Evolutionary conservation across 2,329 filamentous ascomycete genomes (phyloP), one percentile per base, ranked within the genome.

Genomic region (Aspergillus tamarii): DNA sequence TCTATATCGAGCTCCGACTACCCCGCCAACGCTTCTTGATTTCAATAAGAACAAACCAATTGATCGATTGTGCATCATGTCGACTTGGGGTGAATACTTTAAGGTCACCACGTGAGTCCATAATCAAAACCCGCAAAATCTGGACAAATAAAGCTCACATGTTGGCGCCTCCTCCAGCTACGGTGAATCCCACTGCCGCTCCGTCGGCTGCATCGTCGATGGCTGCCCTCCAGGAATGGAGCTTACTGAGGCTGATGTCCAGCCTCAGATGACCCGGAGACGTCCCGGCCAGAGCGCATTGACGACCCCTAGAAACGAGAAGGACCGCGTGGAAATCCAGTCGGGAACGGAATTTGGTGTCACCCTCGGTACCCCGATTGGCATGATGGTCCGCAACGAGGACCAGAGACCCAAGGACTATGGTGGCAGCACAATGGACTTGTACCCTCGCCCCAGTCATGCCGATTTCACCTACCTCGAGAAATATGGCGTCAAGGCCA

Each of bases 391-490:
- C 50, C 85, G 89, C 78, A 98, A 98, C 79, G 89, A 98, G 83
- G 94, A 98, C 78, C 93, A 97, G 77, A 85, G 94, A 67, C 94
- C 94, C 43, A 89, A 92, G 76, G 95, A 99, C 83, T 98, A 98
- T 80, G 91, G 91, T 62, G 87, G 88, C 80, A 87, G 88, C 76
- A 97, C 94, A 34, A 97, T 97, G 88, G 92, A 98, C 80, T 82
- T 89, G 66, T 98, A 91, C 85, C 95, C 95, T 5, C 87, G 95
- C 58, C 95, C 94, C 41, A 93, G 89, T 76, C 95, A 98, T 81
- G 94, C 95, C 64, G 94, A 98, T 81, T 97, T 91, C 88, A 98
- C 95, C 65, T 98, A 98, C 82, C 85, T 97, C 65, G 92, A 97
- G 79, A 98, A 98, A 83, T 99, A 99, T 78, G 94, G 94, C 62